These are phyloP conservation scores for Dryas drummondii DNA, from an alignment of 306 rosid genomes.

Conservation along the genomic window DNA sequence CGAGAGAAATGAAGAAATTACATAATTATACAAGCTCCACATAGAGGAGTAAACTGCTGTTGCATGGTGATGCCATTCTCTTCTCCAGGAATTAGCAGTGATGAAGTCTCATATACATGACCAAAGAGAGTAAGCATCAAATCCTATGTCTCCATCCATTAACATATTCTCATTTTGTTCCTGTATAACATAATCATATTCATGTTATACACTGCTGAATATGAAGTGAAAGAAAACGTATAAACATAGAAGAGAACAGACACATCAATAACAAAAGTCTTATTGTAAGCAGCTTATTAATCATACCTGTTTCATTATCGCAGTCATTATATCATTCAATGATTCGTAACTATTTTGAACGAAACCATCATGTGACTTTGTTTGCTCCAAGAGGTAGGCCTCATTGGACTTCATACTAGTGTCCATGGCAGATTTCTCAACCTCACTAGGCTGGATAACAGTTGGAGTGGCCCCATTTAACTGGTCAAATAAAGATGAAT, in stretches of 20 bases:
- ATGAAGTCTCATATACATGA: slow-evolving; percentile 52
- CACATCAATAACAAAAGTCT: background rate
- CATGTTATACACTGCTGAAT: slow-evolving; percentile 18
- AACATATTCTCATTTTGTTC: slow-evolving; percentile 52
- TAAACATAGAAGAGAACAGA: background rate
- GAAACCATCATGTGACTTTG: slow-evolving; percentile 41
- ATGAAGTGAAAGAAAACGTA: background rate
- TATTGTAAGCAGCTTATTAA: background rate
- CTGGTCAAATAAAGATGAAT: slow-evolving; percentile 35
- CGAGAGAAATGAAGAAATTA: slow-evolving; percentile 31
- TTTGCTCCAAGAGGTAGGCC: slow-evolving; percentile 34
- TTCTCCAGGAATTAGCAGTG: slow-evolving; percentile 24
- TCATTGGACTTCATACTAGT: slow-evolving; percentile 34
- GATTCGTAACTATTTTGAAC: slow-evolving; percentile 36
- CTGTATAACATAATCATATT: slow-evolving; percentile 38
- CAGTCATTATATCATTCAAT: slow-evolving; percentile 52
- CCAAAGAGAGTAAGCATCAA: slow-evolving; percentile 51
- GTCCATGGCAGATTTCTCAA: slow-evolving; percentile 34
- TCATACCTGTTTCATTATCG: slow-evolving; percentile 54
- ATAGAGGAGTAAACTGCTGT: slow-evolving; percentile 12
- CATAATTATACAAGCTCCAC: slow-evolving; percentile 30
- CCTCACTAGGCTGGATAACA: slow-evolving; percentile 20
- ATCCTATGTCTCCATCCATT: slow-evolving; percentile 60
- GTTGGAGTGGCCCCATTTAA: slow-evolving; percentile 39
- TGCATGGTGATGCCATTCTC: slow-evolving; percentile 2